Conservation (phyloP, 164 flowering plant species). For the Sedum album region DNA sequence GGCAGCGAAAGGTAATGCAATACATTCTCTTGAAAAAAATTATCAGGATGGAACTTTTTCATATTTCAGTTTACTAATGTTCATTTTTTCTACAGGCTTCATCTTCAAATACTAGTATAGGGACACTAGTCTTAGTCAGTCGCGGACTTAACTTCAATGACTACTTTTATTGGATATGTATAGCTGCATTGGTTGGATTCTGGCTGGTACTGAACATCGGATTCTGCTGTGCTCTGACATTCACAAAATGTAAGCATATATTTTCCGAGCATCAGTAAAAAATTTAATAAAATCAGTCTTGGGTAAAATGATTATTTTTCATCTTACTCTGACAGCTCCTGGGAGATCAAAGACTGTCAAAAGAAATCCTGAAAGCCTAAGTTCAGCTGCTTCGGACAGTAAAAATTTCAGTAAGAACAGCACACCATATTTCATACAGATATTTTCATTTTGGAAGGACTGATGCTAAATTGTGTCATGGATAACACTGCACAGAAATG, state of each 20-base stretch:
- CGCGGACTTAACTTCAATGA: conserved; percentile 21
- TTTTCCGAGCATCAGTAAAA: background rate
- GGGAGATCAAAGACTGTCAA: conserved; percentile 15
- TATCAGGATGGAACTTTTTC: background rate
- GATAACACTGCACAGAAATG: too few relatives aligned
- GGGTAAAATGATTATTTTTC: background rate
- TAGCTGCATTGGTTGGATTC: conserved; percentile 26
- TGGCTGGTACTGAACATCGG: conserved; percentile 20
- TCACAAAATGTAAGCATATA: conserved; percentile 18
- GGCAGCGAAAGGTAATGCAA: conserved; percentile 17
- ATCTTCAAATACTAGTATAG: conserved; percentile 17
- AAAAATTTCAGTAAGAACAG: background rate
- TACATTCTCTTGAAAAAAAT: background rate
- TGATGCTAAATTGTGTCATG: too few relatives aligned
- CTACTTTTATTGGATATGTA: conserved; percentile 25
- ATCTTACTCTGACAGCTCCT: conserved; percentile 33
- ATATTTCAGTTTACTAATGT: background rate
- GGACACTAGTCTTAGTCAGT: conserved; percentile 12
- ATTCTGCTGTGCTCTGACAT: conserved; percentile 23
- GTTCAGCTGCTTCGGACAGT: background rate
- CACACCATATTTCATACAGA: too few relatives aligned
- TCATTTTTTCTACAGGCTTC: conserved; percentile 12
- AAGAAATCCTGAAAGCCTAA: conserved; percentile 14
- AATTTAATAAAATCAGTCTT: too few relatives aligned
- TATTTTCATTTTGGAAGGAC: too few relatives aligned